Percentiles rank a stretch among this genome's conserved stretches.
Conservation (phyloP, 805 yeast genomes). For the Nakazawaea sp. region DNA sequence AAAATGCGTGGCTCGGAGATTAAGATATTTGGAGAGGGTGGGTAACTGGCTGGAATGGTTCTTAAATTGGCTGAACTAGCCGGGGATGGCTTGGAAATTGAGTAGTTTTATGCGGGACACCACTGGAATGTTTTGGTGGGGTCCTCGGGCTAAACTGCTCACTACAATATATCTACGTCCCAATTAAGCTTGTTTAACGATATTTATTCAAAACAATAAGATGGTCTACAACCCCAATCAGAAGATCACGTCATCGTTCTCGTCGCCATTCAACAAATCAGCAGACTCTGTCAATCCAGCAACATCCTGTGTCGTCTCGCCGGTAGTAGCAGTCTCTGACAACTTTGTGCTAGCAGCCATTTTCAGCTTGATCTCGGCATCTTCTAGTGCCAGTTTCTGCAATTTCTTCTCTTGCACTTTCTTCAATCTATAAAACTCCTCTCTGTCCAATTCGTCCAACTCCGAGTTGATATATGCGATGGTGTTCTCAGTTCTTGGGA, state of each 20-base stretch:
- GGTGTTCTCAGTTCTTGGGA: slow-evolving; percentile 96
- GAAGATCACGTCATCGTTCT: slow-evolving; percentile 32
- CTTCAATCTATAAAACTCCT: slow-evolving; percentile 93
- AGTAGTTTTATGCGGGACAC: no score
- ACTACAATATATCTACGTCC: no score
- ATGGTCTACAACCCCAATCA: slow-evolving; percentile 14
- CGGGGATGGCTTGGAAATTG: no score
- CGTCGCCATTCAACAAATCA: slow-evolving; percentile 23
- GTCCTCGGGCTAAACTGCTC: no score
- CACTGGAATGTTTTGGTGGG: no score
- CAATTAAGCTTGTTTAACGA: no score
- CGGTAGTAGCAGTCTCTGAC: neutral
- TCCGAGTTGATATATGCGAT: slow-evolving; percentile 88
- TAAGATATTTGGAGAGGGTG: no score
- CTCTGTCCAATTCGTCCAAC: slow-evolving; percentile 96
- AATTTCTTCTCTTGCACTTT: slow-evolving; percentile 95
- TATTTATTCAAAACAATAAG: no score
- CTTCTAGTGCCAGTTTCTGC: slow-evolving; percentile 62
- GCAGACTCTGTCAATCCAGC: slow-evolving; percentile 12
- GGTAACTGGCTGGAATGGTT: no score
- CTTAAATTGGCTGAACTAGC: no score
- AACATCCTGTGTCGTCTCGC: slow-evolving; percentile 12
- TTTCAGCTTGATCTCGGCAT: slow-evolving; percentile 37
- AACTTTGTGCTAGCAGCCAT: slow-evolving; percentile 13
- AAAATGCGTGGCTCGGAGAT: no score